Conservation (phyloP, 2,329 filamentous ascomycete species). For the Exophiala mesophila region DNA sequence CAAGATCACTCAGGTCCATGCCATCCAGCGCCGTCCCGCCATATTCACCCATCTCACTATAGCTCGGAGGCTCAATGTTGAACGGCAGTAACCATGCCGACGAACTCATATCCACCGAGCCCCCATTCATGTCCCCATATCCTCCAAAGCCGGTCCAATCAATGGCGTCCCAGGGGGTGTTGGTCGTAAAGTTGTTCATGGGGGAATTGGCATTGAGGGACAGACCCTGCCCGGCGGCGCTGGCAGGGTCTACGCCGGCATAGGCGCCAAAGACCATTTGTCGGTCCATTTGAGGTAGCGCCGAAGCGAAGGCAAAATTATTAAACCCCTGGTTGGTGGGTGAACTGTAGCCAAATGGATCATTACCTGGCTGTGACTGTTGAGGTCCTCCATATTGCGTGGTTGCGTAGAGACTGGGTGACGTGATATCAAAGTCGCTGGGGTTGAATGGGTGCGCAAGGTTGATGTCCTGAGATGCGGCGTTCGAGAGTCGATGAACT, state of each 20-base stretch:
- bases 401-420: constrained; percentile 20
- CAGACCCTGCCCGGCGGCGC: constrained; percentile 23
- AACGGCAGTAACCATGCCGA: constrained; percentile 89
- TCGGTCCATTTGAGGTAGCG: constrained; percentile 65
- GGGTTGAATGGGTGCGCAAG: constrained; percentile 23
- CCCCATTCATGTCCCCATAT: constrained; percentile 15
- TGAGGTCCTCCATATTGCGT: constrained; percentile 14
- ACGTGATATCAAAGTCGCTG: constrained; percentile 24
- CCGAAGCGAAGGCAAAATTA: constrained; percentile 34
- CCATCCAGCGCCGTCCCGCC: constrained; percentile 20
- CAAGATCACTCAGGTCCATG: constrained; percentile 19
- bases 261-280: constrained; percentile 74
- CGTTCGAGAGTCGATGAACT: constrained; percentile 7
- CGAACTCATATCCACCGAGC: constrained; percentile 17
- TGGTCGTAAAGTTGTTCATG: constrained; percentile 25
- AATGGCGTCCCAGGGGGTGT: constrained; percentile 23
- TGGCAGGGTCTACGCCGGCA: constrained; percentile 46
- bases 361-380: constrained; percentile 5
- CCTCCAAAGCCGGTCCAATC: constrained; percentile 23
- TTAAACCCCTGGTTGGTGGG: constrained; percentile 29
- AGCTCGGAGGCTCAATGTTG: constrained; percentile 73
- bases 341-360: constrained; percentile 7
- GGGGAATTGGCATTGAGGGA: constrained; percentile 25
- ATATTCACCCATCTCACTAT: constrained; percentile 20
- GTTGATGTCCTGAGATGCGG: constrained; percentile 9